Evolutionary conservation across 305 asterid species (phyloP).

Genomic region (Solanum hybrid): DNA sequence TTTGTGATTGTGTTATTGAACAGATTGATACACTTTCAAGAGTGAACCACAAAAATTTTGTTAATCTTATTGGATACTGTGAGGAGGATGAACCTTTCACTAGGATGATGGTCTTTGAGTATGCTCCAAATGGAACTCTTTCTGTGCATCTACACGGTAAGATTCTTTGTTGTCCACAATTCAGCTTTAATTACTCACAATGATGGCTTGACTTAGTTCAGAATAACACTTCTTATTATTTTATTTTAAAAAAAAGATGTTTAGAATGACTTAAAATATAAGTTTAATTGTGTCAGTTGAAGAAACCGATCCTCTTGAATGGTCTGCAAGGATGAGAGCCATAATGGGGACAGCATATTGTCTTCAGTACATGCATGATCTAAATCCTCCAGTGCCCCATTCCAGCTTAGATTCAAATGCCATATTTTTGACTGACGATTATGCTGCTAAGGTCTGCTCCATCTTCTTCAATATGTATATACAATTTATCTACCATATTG

Average conservation of each 20-base stretch:
- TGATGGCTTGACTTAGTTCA: background rate
- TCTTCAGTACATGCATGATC: slow-evolving; percentile 73
- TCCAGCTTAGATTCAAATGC: slow-evolving; percentile 39
- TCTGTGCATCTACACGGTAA: slow-evolving; percentile 88
- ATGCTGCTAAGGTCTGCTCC: slow-evolving; percentile 75
- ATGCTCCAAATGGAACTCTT: slow-evolving; percentile 82
- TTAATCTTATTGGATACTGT: slow-evolving; percentile 83
- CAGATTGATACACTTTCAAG: slow-evolving; percentile 73
- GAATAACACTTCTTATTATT: background rate
- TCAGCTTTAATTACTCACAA: background rate
- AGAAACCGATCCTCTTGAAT: slow-evolving; percentile 83
- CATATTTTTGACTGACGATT: slow-evolving; percentile 75
- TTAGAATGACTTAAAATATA: background rate
- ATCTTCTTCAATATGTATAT: background rate
- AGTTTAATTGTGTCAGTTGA: slow-evolving; percentile 36
- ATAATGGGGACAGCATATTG: slow-evolving; percentile 83
- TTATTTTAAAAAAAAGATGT: background rate
- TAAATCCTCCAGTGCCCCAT: slow-evolving; percentile 60
- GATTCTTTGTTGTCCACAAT: background rate
- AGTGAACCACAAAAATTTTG: slow-evolving; percentile 87
- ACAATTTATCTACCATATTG: background rate
- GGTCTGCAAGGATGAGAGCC: slow-evolving; percentile 79
- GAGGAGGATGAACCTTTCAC: slow-evolving; percentile 84
- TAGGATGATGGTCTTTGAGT: slow-evolving; percentile 96
- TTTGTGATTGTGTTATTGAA: background rate